phyloP scores from a whole-genome alignment of 2,329 filamentous ascomycete genomes.

The Thielaviopsis euricoi region DNA sequence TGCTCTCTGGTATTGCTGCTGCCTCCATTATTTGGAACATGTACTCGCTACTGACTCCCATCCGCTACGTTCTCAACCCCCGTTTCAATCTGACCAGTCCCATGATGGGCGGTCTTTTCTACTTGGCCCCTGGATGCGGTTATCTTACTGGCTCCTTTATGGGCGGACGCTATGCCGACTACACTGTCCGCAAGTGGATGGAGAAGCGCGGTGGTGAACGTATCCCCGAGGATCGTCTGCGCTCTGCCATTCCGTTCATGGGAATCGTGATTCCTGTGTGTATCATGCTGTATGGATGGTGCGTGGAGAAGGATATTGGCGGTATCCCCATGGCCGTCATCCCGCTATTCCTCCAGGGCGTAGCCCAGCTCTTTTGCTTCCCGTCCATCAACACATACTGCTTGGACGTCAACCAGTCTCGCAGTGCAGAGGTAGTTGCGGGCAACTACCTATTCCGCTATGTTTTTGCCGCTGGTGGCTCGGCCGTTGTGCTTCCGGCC shows the following conservation, averaged over 20 bases:
- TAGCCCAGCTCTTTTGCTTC: conserved; percentile 61
- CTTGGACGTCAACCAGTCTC: conserved; percentile 60
- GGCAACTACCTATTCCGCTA: conserved; percentile 70
- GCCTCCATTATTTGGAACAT: conserved; percentile 60
- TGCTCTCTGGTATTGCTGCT: conserved; percentile 40
- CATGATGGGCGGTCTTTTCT: conserved; percentile 54
- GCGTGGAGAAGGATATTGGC: conserved; percentile 31
- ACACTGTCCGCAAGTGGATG: conserved; percentile 48
- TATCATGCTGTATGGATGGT: conserved; percentile 46
- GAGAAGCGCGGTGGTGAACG: conserved; percentile 38
- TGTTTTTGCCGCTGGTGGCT: conserved; percentile 53
- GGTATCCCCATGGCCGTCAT: conserved; percentile 48
- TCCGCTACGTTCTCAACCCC: conserved; percentile 58
- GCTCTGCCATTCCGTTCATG: conserved; percentile 39
- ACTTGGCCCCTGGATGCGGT: conserved; percentile 54
- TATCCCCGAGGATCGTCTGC: conserved; percentile 51
- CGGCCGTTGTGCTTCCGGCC: conserved; percentile 56
- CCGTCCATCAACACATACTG: conserved; percentile 66
- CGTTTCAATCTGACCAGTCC: conserved; percentile 52
- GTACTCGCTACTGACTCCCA: conserved; percentile 41
- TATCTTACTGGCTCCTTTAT: conserved; percentile 54
- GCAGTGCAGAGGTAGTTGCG: conserved; percentile 57
- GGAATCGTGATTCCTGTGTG: conserved; percentile 40
- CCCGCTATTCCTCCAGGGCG: conserved; percentile 57
- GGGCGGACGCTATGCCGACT: conserved; percentile 56